Conservation (phyloP, 768 basidiomycete genomes). For the Hirschioporus abietinus region DNA sequence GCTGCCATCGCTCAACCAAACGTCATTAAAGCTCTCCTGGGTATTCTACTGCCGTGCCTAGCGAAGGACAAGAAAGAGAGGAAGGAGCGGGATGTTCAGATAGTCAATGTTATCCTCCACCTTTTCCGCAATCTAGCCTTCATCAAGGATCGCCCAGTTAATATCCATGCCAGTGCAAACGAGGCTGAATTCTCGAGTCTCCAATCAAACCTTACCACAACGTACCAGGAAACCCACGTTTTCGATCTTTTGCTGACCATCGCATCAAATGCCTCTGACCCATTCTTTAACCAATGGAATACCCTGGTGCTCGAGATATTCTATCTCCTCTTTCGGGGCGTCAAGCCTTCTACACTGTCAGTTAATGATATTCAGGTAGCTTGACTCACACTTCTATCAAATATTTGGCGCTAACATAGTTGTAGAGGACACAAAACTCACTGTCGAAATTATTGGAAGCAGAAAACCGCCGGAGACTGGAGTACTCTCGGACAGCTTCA, state of each 20-base stretch:
- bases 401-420: conserved; percentile 7
- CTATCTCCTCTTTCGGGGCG: conserved; percentile 82
- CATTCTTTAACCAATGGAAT: conserved; percentile 83
- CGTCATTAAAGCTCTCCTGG: conserved; percentile 66
- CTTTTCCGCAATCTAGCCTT: conserved; percentile 91
- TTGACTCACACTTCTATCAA: conserved; percentile 8
- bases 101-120: conserved; percentile 85
- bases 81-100: conserved; percentile 72
- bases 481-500: conserved; percentile 47
- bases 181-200: conserved; percentile 73
- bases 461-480: conserved; percentile 63
- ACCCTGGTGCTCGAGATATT: conserved; percentile 89
- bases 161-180: conserved; percentile 67
- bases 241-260: conserved; percentile 81
- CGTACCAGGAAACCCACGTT: conserved; percentile 65
- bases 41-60: conserved; percentile 72
- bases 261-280: conserved; percentile 72
- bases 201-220: conserved; percentile 70
- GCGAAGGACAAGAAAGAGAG: conserved; percentile 66
- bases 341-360: conserved; percentile 55
- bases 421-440: conserved; percentile 60
- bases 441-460: conserved; percentile 71
- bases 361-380: conserved; percentile 62
- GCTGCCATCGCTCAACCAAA: conserved; percentile 64
- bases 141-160: conserved; percentile 79